A percentile compares a stretch with the other conserved stretches of the same genome.
These are phyloP conservation scores for Lactifluus echinatus DNA, from an alignment of 768 basidiomycete species.

Conservation along the genomic window DNA sequence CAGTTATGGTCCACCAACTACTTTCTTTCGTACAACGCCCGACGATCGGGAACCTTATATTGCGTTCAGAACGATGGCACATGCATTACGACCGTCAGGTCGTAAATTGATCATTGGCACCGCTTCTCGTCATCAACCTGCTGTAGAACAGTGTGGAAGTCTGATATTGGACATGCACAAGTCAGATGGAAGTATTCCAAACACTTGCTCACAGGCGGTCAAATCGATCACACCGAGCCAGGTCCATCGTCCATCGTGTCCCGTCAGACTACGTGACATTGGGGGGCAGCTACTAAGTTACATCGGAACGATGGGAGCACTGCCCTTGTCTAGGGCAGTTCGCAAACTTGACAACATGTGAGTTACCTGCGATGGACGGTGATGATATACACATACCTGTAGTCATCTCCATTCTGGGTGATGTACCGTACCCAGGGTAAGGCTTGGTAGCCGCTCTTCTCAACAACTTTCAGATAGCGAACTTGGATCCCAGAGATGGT, in stretches of 20 bases:
- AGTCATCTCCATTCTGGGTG: constrained; percentile 86
- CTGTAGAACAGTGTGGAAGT: not conserved
- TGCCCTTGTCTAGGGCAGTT: constrained; percentile 69
- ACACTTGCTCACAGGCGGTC: not conserved
- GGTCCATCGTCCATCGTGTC: not conserved
- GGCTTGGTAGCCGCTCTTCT: constrained; percentile 97
- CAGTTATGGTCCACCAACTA: not conserved
- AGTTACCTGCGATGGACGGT: not conserved
- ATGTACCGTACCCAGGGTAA: constrained; percentile 95
- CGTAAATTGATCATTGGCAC: not conserved
- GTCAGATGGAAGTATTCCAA: not conserved
- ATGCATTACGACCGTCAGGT: not conserved
- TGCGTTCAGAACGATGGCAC: not conserved
- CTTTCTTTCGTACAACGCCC: not conserved
- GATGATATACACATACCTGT: constrained; percentile 47
- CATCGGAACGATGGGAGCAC: constrained; percentile 46
- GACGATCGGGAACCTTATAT: not conserved
- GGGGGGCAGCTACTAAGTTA: constrained; percentile 11
- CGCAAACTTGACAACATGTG: constrained; percentile 40
- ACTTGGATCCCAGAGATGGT: constrained; percentile 98
- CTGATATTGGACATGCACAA: not conserved
- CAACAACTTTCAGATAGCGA: constrained; percentile 95
- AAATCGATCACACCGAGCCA: not conserved
- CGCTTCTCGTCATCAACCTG: not conserved
- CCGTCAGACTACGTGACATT: not conserved